Percentiles rank a stretch among this genome's conserved stretches.
Evolutionary conservation across 306 rosid species (phyloP).

Genomic region (Cucurbita ficifolia): DNA sequence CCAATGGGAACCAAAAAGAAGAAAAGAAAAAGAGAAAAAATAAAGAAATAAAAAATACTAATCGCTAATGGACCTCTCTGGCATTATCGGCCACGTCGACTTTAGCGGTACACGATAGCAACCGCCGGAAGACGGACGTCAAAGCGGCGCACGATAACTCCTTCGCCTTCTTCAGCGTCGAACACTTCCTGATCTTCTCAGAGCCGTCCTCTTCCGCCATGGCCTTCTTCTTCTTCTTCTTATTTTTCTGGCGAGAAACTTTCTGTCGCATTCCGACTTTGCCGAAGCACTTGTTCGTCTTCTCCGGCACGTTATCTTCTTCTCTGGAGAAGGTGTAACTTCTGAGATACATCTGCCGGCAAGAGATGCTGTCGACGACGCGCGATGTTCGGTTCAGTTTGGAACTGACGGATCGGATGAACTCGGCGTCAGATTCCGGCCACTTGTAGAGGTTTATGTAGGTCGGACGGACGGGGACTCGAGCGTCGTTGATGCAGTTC

Average conservation of each 20-base stretch:
- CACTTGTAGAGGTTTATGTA: constrained; percentile 27
- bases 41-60: neutral
- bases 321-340: constrained; percentile 50
- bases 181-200: constrained; percentile 1
- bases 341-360: constrained; percentile 40
- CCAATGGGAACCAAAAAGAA: neutral
- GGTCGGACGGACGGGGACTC: constrained; percentile 18
- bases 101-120: constrained; percentile 23
- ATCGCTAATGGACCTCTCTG: neutral
- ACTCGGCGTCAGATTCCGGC: constrained; percentile 49
- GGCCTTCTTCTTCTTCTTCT: neutral
- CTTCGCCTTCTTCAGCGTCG: constrained; percentile 15
- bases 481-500: constrained; percentile 6
- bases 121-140: constrained; percentile 16
- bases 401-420: constrained; percentile 21
- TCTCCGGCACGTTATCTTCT: constrained; percentile 11
- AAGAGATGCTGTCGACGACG: constrained; percentile 20
- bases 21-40: neutral
- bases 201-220: neutral
- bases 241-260: neutral
- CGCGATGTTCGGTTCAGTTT: neutral
- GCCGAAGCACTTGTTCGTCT: constrained; percentile 19
- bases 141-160: constrained; percentile 14
- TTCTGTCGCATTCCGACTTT: constrained; percentile 7
- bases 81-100: constrained; percentile 11